phyloP scores from a whole-genome alignment of 2,329 filamentous ascomycete species.

The Penicillium sp. region DNA sequence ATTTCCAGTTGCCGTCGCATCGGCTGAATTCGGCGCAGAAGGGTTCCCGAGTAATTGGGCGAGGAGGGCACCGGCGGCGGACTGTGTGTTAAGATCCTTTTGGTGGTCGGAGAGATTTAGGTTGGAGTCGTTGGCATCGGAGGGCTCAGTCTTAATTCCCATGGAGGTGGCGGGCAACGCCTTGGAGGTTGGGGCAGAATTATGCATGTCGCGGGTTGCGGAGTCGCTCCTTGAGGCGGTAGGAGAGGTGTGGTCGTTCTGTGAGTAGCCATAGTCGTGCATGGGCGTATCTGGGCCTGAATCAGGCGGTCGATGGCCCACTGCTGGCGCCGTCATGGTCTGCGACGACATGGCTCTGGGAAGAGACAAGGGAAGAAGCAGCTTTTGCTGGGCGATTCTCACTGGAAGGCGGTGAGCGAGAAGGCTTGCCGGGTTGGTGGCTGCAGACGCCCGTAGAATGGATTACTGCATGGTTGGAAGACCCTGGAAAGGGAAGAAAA shows the following conservation, averaged over 20 bases:
- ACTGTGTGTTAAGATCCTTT: constrained; percentile 43
- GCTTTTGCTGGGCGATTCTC: constrained; percentile 28
- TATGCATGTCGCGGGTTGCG: constrained; percentile 44
- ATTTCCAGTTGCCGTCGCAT: constrained; percentile 17
- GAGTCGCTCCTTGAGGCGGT: constrained; percentile 38
- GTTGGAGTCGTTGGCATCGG: constrained; percentile 26
- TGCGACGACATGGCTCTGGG: constrained; percentile 51
- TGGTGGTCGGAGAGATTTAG: constrained; percentile 29
- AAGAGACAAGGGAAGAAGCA: constrained; percentile 26
- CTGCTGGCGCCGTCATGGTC: constrained; percentile 53
- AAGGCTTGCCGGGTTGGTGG: constrained; percentile 24
- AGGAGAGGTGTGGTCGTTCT: constrained; percentile 31
- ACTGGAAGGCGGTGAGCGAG: constrained; percentile 28
- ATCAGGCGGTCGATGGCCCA: constrained; percentile 51
- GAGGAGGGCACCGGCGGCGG: constrained; percentile 46
- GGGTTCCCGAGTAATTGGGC: constrained; percentile 47
- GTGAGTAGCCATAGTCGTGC: constrained; percentile 43
- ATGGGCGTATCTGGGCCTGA: constrained; percentile 45
- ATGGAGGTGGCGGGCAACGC: constrained; percentile 34
- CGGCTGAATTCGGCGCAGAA: constrained; percentile 24
- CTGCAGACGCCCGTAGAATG: constrained; percentile 28
- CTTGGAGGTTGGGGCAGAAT: constrained; percentile 41
- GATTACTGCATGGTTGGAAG: not conserved
- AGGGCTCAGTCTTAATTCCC: constrained; percentile 36
- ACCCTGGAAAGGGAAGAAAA: not conserved